These are phyloP conservation scores for Oleoguttula mirabilis DNA, from an alignment of 495 filamentous ascomycete species.

Conservation along the genomic window DNA sequence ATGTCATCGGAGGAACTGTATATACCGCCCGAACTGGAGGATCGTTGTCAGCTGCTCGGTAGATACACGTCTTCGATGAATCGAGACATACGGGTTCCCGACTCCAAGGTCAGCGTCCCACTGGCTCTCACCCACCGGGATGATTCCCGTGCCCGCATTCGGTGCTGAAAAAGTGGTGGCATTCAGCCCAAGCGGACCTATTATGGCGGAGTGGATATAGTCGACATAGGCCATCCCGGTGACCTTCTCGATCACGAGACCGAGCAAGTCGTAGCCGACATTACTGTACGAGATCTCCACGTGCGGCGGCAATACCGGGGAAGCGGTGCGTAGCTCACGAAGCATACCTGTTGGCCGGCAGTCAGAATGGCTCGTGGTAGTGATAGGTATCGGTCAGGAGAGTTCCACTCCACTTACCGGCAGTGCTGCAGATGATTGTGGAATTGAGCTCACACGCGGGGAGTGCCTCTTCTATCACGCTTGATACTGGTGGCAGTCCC, in stretches of 20 bases:
- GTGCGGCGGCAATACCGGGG: constrained; percentile 29
- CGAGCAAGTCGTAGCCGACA: constrained; percentile 26
- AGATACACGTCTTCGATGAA: no score
- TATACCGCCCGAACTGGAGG: constrained; percentile 29
- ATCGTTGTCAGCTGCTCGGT: no score
- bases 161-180: constrained; percentile 21
- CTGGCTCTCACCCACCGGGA: constrained; percentile 23
- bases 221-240: constrained; percentile 21
- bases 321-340: no score
- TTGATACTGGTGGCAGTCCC: no score
- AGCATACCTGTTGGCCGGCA: no score
- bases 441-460: no score
- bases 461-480: no score
- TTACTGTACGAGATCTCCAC: constrained; percentile 29
- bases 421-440: no score
- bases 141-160: constrained; percentile 23
- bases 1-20: constrained; percentile 27
- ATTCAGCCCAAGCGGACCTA: constrained; percentile 26
- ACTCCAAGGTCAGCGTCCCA: constrained; percentile 29
- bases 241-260: constrained; percentile 25
- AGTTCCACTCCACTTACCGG: no score
- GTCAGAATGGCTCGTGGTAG: no score
- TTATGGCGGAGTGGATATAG: constrained; percentile 26
- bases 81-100: no score
- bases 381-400: no score